Evolutionary conservation across 441 rosid species (phyloP).

Genomic region (Dalechampia spathulata): DNA sequence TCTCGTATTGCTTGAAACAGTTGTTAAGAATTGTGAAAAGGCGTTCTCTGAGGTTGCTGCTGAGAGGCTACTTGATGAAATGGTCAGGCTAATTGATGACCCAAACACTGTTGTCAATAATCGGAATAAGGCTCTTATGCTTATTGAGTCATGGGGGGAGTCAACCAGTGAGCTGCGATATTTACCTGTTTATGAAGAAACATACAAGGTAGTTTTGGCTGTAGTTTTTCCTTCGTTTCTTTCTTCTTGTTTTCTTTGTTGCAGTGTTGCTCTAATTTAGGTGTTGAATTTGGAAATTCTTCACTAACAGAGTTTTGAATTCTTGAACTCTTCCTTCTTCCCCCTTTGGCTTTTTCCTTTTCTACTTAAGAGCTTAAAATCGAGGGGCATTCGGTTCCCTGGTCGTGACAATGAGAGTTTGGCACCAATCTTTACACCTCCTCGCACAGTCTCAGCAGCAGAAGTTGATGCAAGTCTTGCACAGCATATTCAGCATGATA

Average conservation of each 20-base stretch:
- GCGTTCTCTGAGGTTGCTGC: slow-evolving; percentile 92
- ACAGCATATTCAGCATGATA: slow-evolving; percentile 46
- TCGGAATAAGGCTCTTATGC: slow-evolving; percentile 66
- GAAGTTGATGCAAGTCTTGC: slow-evolving; percentile 47
- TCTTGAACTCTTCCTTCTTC: not conserved
- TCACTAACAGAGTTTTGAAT: too few species aligned
- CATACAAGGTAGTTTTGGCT: slow-evolving; percentile 98
- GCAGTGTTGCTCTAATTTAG: too few species aligned
- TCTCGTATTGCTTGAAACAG: slow-evolving; percentile 77
- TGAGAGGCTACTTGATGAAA: slow-evolving; percentile 89
- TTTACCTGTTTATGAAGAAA: slow-evolving; percentile 84
- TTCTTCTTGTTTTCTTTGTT: too few species aligned
- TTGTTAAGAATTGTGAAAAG: slow-evolving; percentile 86
- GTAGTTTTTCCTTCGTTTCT: too few species aligned
- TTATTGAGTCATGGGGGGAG: slow-evolving; percentile 92
- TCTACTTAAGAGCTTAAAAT: slow-evolving; percentile 54
- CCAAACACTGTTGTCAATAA: slow-evolving; percentile 76
- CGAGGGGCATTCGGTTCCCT: slow-evolving; percentile 91
- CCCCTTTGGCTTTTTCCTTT: too few species aligned
- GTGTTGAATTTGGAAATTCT: too few species aligned
- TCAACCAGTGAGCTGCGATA: slow-evolving; percentile 72
- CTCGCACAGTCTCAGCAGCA: slow-evolving; percentile 61
- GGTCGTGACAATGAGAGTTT: slow-evolving; percentile 93
- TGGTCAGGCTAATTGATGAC: slow-evolving; percentile 85
- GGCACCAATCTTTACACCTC: slow-evolving; percentile 92